phyloP scores from a whole-genome alignment of 768 basidiomycete genomes.

The Trametopsis cervina region DNA sequence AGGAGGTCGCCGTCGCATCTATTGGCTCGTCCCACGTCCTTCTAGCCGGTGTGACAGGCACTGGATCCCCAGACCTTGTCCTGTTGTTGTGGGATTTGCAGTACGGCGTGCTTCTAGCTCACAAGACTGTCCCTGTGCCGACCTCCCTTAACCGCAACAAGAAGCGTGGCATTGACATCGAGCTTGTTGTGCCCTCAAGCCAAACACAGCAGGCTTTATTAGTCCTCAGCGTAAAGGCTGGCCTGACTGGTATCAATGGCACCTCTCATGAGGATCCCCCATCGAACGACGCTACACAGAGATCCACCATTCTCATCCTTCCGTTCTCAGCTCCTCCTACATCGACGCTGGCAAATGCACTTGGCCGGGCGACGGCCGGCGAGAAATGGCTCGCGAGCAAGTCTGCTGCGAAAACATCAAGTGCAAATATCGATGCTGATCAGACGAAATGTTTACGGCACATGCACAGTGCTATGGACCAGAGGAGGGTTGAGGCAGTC shows the following conservation, averaged over 20 bases:
- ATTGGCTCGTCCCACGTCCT: constrained; percentile 26
- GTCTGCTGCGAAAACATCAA: background rate
- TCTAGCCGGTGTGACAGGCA: constrained; percentile 18
- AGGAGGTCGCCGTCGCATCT: constrained; percentile 20
- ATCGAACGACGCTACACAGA: constrained; percentile 8
- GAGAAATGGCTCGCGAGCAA: constrained; percentile 37
- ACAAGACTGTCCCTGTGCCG: constrained; percentile 21
- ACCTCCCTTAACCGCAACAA: constrained; percentile 17
- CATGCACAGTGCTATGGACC: constrained; percentile 35
- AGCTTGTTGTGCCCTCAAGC: constrained; percentile 8
- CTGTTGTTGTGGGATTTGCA: constrained; percentile 29
- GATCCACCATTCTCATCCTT: constrained; percentile 52
- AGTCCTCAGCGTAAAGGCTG: constrained; percentile 12
- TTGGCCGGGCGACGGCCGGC: constrained; percentile 43
- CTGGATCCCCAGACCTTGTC: constrained; percentile 17
- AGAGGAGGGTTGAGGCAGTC: constrained; percentile 42
- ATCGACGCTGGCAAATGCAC: constrained; percentile 58
- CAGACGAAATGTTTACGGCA: constrained; percentile 29
- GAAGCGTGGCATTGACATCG: constrained; percentile 14
- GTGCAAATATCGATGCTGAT: constrained; percentile 13
- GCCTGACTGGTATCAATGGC: background rate
- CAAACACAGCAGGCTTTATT: constrained; percentile 11
- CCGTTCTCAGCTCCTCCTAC: constrained; percentile 45
- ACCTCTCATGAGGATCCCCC: background rate
- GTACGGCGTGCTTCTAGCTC: constrained; percentile 25